These are phyloP conservation scores for Inosperma sp. DNA, from an alignment of 768 basidiomycete species.

Conservation along the genomic window DNA sequence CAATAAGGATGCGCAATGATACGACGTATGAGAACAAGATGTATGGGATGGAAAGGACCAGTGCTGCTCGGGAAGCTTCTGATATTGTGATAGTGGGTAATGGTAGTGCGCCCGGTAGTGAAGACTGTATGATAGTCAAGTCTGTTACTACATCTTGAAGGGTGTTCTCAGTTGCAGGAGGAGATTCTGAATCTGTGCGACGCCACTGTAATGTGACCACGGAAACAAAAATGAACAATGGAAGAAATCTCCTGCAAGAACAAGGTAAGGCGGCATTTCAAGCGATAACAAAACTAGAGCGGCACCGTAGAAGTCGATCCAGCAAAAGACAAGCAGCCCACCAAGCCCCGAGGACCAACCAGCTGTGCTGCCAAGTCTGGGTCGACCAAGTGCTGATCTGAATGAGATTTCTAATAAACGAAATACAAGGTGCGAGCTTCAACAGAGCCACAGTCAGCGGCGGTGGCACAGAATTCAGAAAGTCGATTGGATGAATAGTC, in stretches of 20 bases:
- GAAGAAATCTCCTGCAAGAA: slow-evolving; percentile 52
- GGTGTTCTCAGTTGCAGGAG: slow-evolving; percentile 18
- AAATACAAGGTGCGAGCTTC: slow-evolving; percentile 53
- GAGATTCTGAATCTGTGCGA: slow-evolving; percentile 6
- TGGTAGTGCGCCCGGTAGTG: slow-evolving; percentile 42
- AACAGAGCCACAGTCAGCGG: slow-evolving; percentile 59
- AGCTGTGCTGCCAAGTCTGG: slow-evolving; percentile 51
- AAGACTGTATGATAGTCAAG: slow-evolving; percentile 57
- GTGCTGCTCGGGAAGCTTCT: slow-evolving; percentile 51
- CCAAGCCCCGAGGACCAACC: slow-evolving; percentile 66
- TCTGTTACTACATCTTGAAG: slow-evolving; percentile 47
- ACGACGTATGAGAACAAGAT: slow-evolving; percentile 59
- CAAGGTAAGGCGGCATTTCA: slow-evolving; percentile 3
- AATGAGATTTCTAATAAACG: slow-evolving; percentile 35
- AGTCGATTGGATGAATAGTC: slow-evolving; percentile 32
- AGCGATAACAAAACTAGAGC: slow-evolving; percentile 12
- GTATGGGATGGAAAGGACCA: slow-evolving; percentile 59
- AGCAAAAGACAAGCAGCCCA: slow-evolving; percentile 71
- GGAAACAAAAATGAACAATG: slow-evolving; percentile 40
- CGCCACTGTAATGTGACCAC: slow-evolving; percentile 11
- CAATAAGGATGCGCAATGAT: slow-evolving; percentile 57
- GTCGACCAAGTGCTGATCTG: slow-evolving; percentile 58
- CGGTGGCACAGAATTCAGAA: slow-evolving; percentile 56
- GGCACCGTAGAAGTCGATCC: slow-evolving; percentile 37
- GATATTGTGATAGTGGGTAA: slow-evolving; percentile 27